phyloP scores from a whole-genome alignment of 768 basidiomycete species.

The Russula foetens region DNA sequence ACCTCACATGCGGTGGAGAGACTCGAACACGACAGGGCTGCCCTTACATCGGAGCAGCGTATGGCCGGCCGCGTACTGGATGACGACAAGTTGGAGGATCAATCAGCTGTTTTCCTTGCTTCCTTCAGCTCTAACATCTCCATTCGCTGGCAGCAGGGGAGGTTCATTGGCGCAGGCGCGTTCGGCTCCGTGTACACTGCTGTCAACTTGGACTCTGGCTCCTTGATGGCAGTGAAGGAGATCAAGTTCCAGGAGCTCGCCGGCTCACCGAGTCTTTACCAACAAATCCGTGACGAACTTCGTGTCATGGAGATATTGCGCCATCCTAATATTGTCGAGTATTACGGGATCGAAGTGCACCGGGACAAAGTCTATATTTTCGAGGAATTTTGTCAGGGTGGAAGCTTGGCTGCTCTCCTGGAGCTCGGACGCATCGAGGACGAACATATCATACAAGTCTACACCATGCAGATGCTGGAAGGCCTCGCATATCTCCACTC shows the following conservation, averaged over 20 bases:
- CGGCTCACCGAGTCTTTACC: constrained; percentile 78
- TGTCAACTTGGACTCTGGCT: constrained; percentile 91
- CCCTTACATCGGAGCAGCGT: constrained; percentile 59
- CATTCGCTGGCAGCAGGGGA: constrained; percentile 96
- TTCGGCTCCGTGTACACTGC: constrained; percentile 99
- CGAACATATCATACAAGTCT: constrained; percentile 90
- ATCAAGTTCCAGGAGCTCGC: constrained; percentile 94
- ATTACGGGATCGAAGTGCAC: constrained; percentile 98
- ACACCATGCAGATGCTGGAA: constrained; percentile 95
- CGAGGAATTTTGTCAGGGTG: constrained; percentile 96
- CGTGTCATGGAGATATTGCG: constrained; percentile 97
- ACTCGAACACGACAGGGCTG: constrained; percentile 58
- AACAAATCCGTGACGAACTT: constrained; percentile 92
- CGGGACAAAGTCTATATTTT: constrained; percentile 99
- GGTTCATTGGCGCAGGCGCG: constrained; percentile 97
- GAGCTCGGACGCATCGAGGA: constrained; percentile 96
- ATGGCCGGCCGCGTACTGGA: constrained; percentile 88
- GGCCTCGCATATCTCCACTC: constrained; percentile 92
- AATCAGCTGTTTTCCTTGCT: constrained; percentile 88
- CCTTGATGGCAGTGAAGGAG: constrained; percentile 98
- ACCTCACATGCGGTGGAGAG: constrained; percentile 47
- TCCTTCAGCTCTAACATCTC: constrained; percentile 94
- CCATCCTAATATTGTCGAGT: constrained; percentile 97
- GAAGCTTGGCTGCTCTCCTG: constrained; percentile 79
- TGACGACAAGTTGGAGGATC: constrained; percentile 88